Evolutionary conservation across 129 eudicot species (phyloP).

Genomic region (Heracleum sosnowskyi): DNA sequence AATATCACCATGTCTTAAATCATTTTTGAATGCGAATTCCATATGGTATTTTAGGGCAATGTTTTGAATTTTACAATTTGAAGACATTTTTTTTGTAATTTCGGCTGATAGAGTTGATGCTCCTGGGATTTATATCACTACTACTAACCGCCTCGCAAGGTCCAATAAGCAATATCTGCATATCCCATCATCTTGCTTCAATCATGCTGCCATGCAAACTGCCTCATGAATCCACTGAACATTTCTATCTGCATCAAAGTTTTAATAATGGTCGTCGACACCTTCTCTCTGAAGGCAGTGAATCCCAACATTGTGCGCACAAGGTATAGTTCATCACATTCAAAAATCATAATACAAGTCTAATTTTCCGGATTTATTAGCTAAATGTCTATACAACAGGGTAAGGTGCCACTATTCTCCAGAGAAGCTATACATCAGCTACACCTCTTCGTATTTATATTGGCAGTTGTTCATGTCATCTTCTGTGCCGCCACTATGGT

Average conservation of each 20-base stretch:
- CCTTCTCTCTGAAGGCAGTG: conserved; percentile 35
- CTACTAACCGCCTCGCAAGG: conserved; percentile 71
- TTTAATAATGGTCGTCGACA: conserved; percentile 22
- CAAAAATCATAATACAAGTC: background rate
- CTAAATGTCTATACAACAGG: conserved; percentile 24
- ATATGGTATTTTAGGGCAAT: too few species aligned
- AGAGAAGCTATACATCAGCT: conserved; percentile 92
- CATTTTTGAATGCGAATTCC: too few species aligned
- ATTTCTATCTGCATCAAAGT: conserved; percentile 12
- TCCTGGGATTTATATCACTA: conserved; percentile 88
- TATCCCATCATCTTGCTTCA: conserved; percentile 50
- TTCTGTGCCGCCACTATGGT: conserved; percentile 88
- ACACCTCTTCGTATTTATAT: conserved; percentile 79
- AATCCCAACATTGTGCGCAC: conserved; percentile 24
- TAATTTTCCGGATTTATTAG: background rate
- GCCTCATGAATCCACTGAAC: conserved; percentile 4
- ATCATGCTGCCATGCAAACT: conserved; percentile 84
- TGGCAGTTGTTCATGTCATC: conserved; percentile 84
- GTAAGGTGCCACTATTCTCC: conserved; percentile 61
- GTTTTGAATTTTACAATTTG: too few species aligned
- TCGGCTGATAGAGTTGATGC: conserved; percentile 60
- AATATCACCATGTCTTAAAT: too few species aligned
- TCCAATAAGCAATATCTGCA: conserved; percentile 58
- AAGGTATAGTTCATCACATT: conserved; percentile 21
- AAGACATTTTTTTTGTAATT: background rate